Evolutionary conservation across 306 rosid species (phyloP), one percentile per base, ranked within the genome.

Genomic region (Urtica urens): DNA sequence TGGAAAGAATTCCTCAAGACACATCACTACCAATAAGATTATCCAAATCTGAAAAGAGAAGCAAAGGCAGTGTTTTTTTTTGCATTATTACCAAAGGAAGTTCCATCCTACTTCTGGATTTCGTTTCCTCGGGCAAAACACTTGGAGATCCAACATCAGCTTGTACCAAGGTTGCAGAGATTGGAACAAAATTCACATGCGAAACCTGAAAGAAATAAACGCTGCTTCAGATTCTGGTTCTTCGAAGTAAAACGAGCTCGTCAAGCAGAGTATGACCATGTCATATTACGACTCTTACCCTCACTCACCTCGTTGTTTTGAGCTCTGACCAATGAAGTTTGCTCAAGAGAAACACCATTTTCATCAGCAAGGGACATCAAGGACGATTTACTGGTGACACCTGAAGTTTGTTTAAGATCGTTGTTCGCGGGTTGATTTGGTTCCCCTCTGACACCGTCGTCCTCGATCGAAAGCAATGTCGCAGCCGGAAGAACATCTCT

Each of bases 1-100:
- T 90, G 83, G 68, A 72, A 14, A 61, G 46, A 68, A 47, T 52
- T 59, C n/a, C n/a, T n/a, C 35, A 19, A 39, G 42, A 55, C 0
- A 19, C 25, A 59, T 51, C 19, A 65, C 44, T 20, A 41, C 30
- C 28, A 23, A 7, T 26, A 46, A 16, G 23, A 8, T 16, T 10
- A 23, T 3, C 2, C 33, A 45, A 21, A 29, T 16, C 31, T 45
- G n/a, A 16, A 68, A 43, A 56, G 13, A 34, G 51, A 46, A 49
- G 6, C 26, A 49, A 14, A n/a, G n/a, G n/a, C 16, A 51, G 13
- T 16, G 45, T 51, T 50, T 17, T 52, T 55, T n/a, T n/a, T n/a
- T n/a, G n/a, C n/a, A n/a, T n/a, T n/a, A n/a, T 53, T 76, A 90
- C 97, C 66, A 13, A 61, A 21, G 95, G 94, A 59, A 90, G 77